Evolutionary conservation across 768 basidiomycete species (phyloP).

Genomic region (Russula emetica): DNA sequence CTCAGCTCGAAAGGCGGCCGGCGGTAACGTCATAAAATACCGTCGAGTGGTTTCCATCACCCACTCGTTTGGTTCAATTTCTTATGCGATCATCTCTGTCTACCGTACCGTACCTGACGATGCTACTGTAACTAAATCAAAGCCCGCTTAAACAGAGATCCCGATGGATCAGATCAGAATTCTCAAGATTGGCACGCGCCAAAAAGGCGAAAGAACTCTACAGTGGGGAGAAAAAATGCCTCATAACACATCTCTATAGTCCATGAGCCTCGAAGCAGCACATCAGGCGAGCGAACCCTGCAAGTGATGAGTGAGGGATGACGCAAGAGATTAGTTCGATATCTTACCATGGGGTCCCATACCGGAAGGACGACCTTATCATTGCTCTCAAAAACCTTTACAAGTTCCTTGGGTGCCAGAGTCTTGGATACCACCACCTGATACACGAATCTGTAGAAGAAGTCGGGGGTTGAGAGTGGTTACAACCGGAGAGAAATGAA

Average conservation of each 20-base stretch:
- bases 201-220: not conserved
- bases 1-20: not conserved
- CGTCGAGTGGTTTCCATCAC: not conserved
- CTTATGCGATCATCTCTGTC: not conserved
- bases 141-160: not conserved
- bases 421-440: conserved; percentile 86
- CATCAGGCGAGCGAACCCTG: conserved; percentile 26
- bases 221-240: not conserved
- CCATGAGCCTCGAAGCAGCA: not conserved
- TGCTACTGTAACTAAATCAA: not conserved
- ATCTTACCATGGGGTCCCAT: conserved; percentile 86
- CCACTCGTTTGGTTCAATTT: not conserved
- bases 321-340: not conserved
- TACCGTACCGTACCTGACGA: not conserved
- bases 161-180: not conserved
- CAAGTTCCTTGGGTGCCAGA: conserved; percentile 75
- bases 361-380: conserved; percentile 67
- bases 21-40: not conserved
- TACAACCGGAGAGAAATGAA: not conserved
- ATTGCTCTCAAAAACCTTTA: conserved; percentile 69
- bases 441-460: conserved; percentile 68
- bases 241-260: not conserved
- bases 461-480: not conserved
- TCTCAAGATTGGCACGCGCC: not conserved
- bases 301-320: conserved; percentile 5